phyloP scores from a whole-genome alignment of 331 rosid genomes.

The Arachis monticola region DNA sequence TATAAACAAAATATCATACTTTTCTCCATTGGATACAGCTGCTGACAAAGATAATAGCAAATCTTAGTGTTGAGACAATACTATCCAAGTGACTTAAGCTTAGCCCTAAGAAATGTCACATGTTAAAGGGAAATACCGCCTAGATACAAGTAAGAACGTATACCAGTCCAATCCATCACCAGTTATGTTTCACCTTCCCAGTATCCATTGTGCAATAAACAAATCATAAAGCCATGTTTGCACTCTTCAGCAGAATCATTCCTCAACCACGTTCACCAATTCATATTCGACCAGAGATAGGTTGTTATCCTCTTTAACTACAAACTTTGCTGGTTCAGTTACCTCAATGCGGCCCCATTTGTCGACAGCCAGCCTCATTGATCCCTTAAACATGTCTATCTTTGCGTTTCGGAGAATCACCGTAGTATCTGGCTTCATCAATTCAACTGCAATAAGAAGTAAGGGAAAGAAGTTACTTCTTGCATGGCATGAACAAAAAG shows the following conservation, averaged over 20 bases:
- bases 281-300: conserved; percentile 51
- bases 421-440: conserved; percentile 44
- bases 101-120: conserved; percentile 39
- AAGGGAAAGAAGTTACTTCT: background rate
- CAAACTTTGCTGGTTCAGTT: conserved; percentile 46
- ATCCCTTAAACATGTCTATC: conserved; percentile 58
- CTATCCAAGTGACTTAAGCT: conserved; percentile 33
- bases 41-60: conserved; percentile 33
- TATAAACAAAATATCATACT: conserved; percentile 27
- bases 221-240: conserved; percentile 32
- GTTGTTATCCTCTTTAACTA: conserved; percentile 52
- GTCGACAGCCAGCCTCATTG: conserved; percentile 52
- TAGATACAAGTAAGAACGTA: conserved; percentile 36
- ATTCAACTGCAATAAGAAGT: conserved; percentile 41
- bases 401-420: conserved; percentile 53
- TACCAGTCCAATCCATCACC: conserved; percentile 38
- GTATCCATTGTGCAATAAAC: background rate
- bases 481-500: background rate
- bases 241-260: conserved; percentile 25
- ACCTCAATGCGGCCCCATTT: conserved; percentile 51
- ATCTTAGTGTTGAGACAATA: conserved; percentile 3
- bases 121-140: conserved; percentile 30
- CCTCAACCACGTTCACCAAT: conserved; percentile 47
- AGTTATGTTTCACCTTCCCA: conserved; percentile 24
- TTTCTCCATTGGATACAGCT: conserved; percentile 28